Percentiles rank a stretch among this genome's conserved stretches.
Conservation (phyloP, 140 eudicot species). For the Bidens hawaiensis region DNA sequence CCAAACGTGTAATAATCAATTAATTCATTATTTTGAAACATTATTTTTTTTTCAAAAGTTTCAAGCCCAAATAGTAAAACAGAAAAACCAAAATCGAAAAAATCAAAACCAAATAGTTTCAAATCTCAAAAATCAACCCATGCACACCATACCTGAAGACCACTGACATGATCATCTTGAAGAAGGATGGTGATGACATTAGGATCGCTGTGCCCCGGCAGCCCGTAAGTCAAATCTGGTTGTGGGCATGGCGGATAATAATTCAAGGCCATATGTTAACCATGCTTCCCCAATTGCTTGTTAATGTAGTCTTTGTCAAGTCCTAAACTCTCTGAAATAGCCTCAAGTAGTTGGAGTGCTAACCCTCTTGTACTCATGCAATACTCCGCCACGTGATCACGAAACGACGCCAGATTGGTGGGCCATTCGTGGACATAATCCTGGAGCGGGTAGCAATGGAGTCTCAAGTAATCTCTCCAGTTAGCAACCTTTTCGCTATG, state of each 20-base stretch:
- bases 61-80: too few species aligned
- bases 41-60: too few species aligned
- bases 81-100: too few species aligned
- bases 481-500: slow-evolving; percentile 37
- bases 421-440: slow-evolving; percentile 45
- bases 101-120: too few species aligned
- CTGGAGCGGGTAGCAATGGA: slow-evolving; percentile 39
- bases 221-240: slow-evolving; percentile 41
- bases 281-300: slow-evolving; percentile 35
- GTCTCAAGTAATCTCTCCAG: slow-evolving; percentile 42
- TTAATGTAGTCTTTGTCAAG: too few species aligned
- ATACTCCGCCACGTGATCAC: slow-evolving; percentile 32
- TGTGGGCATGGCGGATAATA: slow-evolving; percentile 48
- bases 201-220: slow-evolving; percentile 36
- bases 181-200: slow-evolving; percentile 32
- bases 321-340: slow-evolving; percentile 39
- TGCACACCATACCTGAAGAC: slow-evolving; percentile 36
- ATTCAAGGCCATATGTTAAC: slow-evolving; percentile 43
- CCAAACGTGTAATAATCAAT: too few species aligned
- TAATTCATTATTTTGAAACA: too few species aligned
- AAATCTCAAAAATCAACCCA: too few species aligned
- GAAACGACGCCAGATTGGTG: slow-evolving; percentile 22
- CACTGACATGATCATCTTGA: slow-evolving; percentile 40
- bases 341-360: slow-evolving; percentile 25
- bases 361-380: slow-evolving; percentile 25